Percentiles rank a stretch among this genome's conserved stretches.
These are phyloP conservation scores for Teunomyces stri DNA, from an alignment of 805 yeast genomes.

Conservation along the genomic window DNA sequence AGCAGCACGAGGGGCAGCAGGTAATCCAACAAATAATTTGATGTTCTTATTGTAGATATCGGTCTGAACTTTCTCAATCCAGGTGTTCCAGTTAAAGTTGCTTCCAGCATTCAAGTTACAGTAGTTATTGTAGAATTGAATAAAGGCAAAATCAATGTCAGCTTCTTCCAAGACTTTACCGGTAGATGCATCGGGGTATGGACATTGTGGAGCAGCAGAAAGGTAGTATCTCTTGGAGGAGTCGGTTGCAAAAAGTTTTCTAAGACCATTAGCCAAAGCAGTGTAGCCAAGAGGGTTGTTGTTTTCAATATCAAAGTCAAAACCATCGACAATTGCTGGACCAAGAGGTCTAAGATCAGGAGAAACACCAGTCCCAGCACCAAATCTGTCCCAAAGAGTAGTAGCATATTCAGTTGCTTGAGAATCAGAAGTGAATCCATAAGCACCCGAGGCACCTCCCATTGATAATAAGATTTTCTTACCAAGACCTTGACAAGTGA, in stretches of 20 bases:
- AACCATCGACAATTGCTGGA: slow-evolving; percentile 77
- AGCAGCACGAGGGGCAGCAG: slow-evolving; percentile 50
- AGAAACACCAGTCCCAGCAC: slow-evolving; percentile 15
- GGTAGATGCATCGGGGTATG: slow-evolving; percentile 65
- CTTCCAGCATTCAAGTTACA: slow-evolving; percentile 45
- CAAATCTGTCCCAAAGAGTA: slow-evolving; percentile 26
- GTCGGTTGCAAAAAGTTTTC: slow-evolving; percentile 15
- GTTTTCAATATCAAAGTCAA: slow-evolving; percentile 72
- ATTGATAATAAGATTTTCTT: slow-evolving; percentile 74
- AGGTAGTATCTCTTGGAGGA: slow-evolving; percentile 61
- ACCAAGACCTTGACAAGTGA: slow-evolving; percentile 74
- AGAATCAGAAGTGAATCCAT: slow-evolving; percentile 38
- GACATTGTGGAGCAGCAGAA: slow-evolving; percentile 93
- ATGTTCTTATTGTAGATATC: slow-evolving; percentile 66
- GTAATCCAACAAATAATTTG: slow-evolving; percentile 72
- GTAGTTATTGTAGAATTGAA: slow-evolving; percentile 88
- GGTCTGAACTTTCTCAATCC: slow-evolving; percentile 62
- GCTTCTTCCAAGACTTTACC: slow-evolving; percentile 42
- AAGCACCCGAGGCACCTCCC: slow-evolving; percentile 47
- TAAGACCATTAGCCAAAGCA: slow-evolving; percentile 43
- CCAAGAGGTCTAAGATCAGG: slow-evolving; percentile 56
- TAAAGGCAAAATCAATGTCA: slow-evolving; percentile 73
- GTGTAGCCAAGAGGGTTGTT: slow-evolving; percentile 62
- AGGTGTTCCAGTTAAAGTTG: slow-evolving; percentile 62
- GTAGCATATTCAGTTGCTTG: slow-evolving; percentile 25